These are phyloP conservation scores for Mucor velutinosus DNA, from an alignment of 371 early-diverging fungal genomes.

Conservation along the genomic window DNA sequence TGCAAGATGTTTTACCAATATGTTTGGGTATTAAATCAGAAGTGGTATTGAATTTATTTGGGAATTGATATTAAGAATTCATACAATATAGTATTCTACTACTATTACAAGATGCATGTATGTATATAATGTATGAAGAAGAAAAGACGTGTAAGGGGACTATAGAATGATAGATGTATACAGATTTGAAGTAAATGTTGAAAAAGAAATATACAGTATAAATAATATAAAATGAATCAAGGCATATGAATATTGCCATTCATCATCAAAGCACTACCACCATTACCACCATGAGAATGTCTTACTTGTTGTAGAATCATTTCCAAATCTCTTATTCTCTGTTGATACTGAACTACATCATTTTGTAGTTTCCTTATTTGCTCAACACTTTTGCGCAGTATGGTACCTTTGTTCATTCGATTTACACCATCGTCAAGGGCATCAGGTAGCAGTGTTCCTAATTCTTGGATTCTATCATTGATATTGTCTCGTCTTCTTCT, in stretches of 20 bases:
- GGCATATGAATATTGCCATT: background rate
- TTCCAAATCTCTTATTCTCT: conserved; percentile 75
- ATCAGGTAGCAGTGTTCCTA: conserved; percentile 82
- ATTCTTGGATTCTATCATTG: conserved; percentile 95
- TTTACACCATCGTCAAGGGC: conserved; percentile 61
- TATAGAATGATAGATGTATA: background rate
- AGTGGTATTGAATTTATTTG: background rate
- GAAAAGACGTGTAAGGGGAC: background rate
- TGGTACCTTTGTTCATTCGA: conserved; percentile 82
- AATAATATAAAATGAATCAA: background rate
- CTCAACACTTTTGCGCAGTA: conserved; percentile 88
- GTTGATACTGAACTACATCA: conserved; percentile 58
- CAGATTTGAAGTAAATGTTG: background rate
- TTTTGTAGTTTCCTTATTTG: conserved; percentile 80
- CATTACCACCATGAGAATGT: conserved; percentile 2
- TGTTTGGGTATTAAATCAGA: too few relatives aligned
- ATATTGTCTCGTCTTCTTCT: conserved; percentile 95
- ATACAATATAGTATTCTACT: background rate
- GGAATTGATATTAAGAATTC: background rate
- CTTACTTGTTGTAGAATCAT: conserved; percentile 29
- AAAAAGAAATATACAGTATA: background rate
- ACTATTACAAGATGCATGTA: background rate
- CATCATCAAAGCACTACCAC: background rate
- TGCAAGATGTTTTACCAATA: background rate
- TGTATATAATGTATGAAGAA: background rate